These are phyloP conservation scores for Kalanchoe fedtschenkoi DNA, from an alignment of 164 flowering plant species.

Conservation along the genomic window DNA sequence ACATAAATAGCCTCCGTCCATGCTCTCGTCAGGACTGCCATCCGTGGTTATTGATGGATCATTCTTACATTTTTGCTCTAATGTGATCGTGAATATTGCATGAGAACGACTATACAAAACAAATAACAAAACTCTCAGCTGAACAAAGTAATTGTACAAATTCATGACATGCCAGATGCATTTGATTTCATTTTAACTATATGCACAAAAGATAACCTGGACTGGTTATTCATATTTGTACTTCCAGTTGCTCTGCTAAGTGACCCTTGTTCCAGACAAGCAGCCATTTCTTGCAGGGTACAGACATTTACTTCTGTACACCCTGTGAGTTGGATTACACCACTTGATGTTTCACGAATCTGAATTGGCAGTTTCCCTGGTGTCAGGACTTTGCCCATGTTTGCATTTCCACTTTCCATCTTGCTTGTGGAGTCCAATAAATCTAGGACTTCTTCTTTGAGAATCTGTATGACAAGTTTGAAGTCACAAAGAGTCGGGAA, in stretches of 20 bases:
- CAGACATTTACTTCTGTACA: constrained; percentile 60
- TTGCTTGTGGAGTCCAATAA: constrained; percentile 53
- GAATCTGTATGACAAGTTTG: constrained; percentile 30
- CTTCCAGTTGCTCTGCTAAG: constrained; percentile 80
- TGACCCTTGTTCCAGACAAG: constrained; percentile 76
- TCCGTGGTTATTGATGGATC: constrained; percentile 22
- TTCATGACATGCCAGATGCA: background rate
- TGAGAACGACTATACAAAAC: constrained; percentile 61
- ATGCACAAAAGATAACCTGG: constrained; percentile 37
- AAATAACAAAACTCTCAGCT: constrained; percentile 8
- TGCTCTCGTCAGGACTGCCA: constrained; percentile 28
- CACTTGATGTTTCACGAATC: constrained; percentile 76
- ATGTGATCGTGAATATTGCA: constrained; percentile 86
- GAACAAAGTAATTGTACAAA: background rate
- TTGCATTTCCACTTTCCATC: constrained; percentile 45
- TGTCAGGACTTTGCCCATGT: constrained; percentile 33
- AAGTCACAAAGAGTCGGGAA: background rate
- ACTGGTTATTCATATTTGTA: constrained; percentile 89
- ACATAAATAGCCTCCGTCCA: constrained; percentile 62
- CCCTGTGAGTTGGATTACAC: constrained; percentile 80
- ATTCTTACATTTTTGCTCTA: constrained; percentile 61
- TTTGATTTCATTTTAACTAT: background rate
- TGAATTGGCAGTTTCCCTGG: constrained; percentile 75
- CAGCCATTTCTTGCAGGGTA: constrained; percentile 68
- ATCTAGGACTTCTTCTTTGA: constrained; percentile 84